Evolutionary conservation across 805 yeast species (phyloP), one percentile per base, ranked within the genome.

Genomic region (Spathaspora girioi): DNA sequence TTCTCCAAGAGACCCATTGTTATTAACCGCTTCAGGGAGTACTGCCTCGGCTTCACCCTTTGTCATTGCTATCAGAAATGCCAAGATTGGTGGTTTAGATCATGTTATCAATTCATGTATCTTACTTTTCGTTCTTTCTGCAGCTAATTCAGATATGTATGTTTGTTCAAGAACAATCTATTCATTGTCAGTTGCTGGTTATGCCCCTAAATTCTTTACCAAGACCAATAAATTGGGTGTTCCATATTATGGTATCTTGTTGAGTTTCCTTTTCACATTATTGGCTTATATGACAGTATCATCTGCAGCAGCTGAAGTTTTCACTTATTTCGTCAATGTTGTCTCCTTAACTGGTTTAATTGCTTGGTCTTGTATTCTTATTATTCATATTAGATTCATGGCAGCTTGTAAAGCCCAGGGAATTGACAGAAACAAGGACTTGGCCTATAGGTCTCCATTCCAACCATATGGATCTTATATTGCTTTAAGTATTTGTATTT

Each of bases 41-140:
- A 71, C 76, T 42, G 90, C 92, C 2, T 78, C 86, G 41, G 91
- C 93, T 18, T 86, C 94, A 14, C 96, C 96, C 40, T 89, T 88
- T 61, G 92, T 88, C 49, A 84, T 88, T 61, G 96, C 96, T 46
- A 84, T 89, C 61, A 79, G 79, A 55, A 79, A 78, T 57, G 87
- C 90, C 15, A 67, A 76, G 17, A 87, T 89, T 55, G 60, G 65
- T 8, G 92, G 82, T 0, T 71, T 89, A 55, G 91, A 91, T 38
- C 87, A 85, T 58, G 77, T 90, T 46, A 75, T 90, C 61, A 90
- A 90, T 65, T 93, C 85, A 2, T 83, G 89, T 65, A 86, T 90
- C 57, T 68, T 90, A 62, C 68, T 87, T 41, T 86, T 88, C 56
- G 91, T 89, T 52, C 80, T 88, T 64, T 86, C 93, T 10, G 96